Percentiles rank a stretch among this genome's conserved stretches.
These are phyloP conservation scores for Aureoboletus auriporus DNA, from an alignment of 768 basidiomycete genomes.

Conservation along the genomic window DNA sequence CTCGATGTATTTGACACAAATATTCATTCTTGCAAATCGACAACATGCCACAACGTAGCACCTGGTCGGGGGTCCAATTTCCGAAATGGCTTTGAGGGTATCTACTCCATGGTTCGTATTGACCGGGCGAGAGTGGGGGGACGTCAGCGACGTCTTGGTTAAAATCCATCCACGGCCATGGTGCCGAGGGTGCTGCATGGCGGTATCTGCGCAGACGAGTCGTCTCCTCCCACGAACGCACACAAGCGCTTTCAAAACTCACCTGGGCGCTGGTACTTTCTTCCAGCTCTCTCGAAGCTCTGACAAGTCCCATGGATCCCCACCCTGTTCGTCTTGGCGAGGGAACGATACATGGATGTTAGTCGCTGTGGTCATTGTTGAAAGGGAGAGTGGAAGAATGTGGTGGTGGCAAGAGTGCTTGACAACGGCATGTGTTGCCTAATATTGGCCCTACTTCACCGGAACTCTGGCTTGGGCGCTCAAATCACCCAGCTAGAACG, in stretches of 20 bases:
- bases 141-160: conserved; percentile 19
- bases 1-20: conserved; percentile 17
- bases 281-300: conserved; percentile 3
- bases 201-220: conserved; percentile 28
- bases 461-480: neutral
- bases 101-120: conserved; percentile 23
- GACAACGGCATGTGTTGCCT: conserved; percentile 1
- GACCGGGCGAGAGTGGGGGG: neutral
- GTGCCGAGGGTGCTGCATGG: conserved; percentile 37
- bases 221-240: too few relatives aligned
- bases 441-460: conserved; percentile 2
- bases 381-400: neutral
- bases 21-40: conserved; percentile 13
- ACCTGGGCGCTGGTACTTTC: conserved; percentile 26
- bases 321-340: neutral
- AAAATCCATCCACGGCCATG: conserved; percentile 43
- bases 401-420: neutral
- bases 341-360: conserved; percentile 6
- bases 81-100: conserved; percentile 54
- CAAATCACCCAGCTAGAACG: neutral
- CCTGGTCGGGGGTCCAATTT: conserved; percentile 51
- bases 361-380: conserved; percentile 12
- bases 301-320: conserved; percentile 10
- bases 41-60: conserved; percentile 32
- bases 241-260: neutral